Base-by-base conservation (phyloP, 257 asterid genomes). In the Capsicum baccatum region DNA sequence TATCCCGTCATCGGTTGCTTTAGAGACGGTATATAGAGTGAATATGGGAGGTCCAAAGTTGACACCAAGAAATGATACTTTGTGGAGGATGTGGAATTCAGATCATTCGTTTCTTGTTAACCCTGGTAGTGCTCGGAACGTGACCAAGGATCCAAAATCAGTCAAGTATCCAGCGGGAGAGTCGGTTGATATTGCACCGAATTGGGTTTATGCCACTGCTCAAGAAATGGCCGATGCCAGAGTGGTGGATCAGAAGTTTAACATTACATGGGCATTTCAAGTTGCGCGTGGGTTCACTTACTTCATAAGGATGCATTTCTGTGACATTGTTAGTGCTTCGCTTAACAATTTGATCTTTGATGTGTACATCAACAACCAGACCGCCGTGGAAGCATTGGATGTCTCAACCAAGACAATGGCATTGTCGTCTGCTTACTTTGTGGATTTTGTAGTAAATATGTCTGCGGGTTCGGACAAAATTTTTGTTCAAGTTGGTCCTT, bases 181-280 rank as follows among this genome's bases (percentile, higher is more conserved):
- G 44, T 84, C 91, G 2, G 84, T 83, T 21, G 89, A 88, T 78
- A 86, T 86, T 71, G 91, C 89, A 3, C 91, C 91, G 1, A 85
- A 88, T 69, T 81, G 81, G 86, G 87, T 86, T 11, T 88, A 88
- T 47, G 86, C 89, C 55, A 88, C 89, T 35, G 91, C 86, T 9
- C 91, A 88, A 59, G 89, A 86, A 88, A 88, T 88, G 91, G 87
- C 87, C 1, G 89, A 86, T 69, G 89, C 83, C 55, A 79, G 86
- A 68, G 89, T 85, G 9, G 63, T 52, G 21, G 89, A 88, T 33
- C 89, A 63, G 70, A 89, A 71, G 83, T 89, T 89, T 79, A 89
- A 89, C 9, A 63, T 89, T 5, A 79, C 89, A 8, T 89, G 89
- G 91, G 66, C 55, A 2, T 86, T 89, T 78, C 83, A 79, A 10